Conservation (phyloP, 176 grass and related monocot species). For the Oryza glaberrima region DNA sequence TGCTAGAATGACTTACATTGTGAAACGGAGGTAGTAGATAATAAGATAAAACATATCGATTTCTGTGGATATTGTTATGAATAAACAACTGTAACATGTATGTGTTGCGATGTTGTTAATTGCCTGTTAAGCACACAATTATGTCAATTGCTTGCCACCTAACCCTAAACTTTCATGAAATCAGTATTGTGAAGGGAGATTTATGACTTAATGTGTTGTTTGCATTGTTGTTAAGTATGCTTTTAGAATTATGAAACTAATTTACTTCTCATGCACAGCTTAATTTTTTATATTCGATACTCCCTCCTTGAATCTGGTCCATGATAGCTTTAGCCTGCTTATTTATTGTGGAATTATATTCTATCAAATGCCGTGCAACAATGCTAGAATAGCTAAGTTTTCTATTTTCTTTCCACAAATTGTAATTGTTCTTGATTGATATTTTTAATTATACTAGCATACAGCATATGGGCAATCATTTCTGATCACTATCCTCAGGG, state of each 20-base stretch:
- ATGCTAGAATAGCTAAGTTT: conserved; percentile 1
- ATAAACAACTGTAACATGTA: not conserved
- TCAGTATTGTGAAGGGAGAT: not conserved
- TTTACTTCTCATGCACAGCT: conserved; percentile 8
- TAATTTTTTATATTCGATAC: conserved; percentile 30
- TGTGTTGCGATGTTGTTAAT: conserved; percentile 9
- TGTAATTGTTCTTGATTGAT: conserved; percentile 7
- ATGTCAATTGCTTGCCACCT: conserved; percentile 3
- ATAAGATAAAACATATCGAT: conserved; percentile 11
- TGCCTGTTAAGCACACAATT: conserved; percentile 3
- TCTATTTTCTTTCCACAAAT: conserved; percentile 11
- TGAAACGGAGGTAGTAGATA: not conserved
- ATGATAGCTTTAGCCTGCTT: conserved; percentile 18
- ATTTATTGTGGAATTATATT: conserved; percentile 35
- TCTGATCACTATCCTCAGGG: not conserved
- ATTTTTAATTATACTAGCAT: not conserved
- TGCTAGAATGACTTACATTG: too few relatives aligned
- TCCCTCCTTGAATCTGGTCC: not conserved
- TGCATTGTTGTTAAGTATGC: conserved; percentile 8
- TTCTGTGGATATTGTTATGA: conserved; percentile 2
- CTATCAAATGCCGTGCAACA: not conserved
- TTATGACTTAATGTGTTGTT: not conserved
- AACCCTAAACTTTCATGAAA: not conserved
- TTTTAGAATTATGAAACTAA: conserved; percentile 13
- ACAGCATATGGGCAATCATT: conserved; percentile 4